Evolutionary conservation across 257 asterid species (phyloP), one percentile per base, ranked within the genome.

Genomic region (Nicotiana undulata): DNA sequence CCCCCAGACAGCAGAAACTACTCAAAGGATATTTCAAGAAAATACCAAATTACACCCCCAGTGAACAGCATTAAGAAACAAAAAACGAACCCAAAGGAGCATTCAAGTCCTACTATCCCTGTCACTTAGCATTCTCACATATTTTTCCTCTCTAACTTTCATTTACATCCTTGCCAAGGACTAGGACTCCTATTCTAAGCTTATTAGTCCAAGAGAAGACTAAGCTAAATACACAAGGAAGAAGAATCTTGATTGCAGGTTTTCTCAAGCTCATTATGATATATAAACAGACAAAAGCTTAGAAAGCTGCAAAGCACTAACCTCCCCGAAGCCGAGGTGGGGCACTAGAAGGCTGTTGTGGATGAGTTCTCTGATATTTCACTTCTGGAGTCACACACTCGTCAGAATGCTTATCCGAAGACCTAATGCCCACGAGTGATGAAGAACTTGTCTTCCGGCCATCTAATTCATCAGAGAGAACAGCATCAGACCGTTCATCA

Each of bases 291-390:
- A 81, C 11, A 81, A 51, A 80, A 44, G 34, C 37, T 20, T 37
- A 72, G 40, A n/a, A 49, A 72, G 78, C n/a, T 46, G 60, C 51
- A 68, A 58, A 26, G 82, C 46, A 58, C 82, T 31, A 66, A 95
- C 99, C 97, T 92, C 85, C 86, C 78, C 22, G 85, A 56, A 80
- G 84, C 63, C 3, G 85, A 83, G 90, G 88, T 11, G 88, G 83
- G 24, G 90, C 85, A 83, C 90, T 87, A 68, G 46, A 34, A 76
- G 87, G 82, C 63, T 85, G 86, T 37, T 65, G 67, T 26, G 83
- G 81, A 60, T 78, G 79, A 75, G 85, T 63, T 75, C 67, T 79
- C 49, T 44, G 77, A 80, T 51, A 37, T 81, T 58, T 84, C 59
- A 77, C 82, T 80, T 80, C 85, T 60, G 94, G 92, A 68, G 92